Percentiles rank a stretch among this genome's conserved stretches.
phyloP scores from a whole-genome alignment of 768 basidiomycete species.

The Boletus insuetus region DNA sequence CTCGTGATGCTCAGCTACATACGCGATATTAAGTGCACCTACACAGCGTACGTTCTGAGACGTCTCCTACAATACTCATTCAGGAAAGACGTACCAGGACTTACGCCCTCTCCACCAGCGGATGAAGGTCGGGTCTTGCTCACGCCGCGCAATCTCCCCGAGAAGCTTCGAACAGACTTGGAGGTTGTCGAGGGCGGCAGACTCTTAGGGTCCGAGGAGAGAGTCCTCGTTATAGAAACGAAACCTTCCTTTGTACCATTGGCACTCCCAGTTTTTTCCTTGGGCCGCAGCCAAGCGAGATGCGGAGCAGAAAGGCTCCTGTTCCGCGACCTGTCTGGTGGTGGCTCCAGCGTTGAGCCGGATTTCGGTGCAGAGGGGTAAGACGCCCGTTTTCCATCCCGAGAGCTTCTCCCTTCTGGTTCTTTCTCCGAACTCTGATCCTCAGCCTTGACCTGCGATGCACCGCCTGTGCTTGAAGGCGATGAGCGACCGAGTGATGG shows the following conservation, averaged over 20 bases:
- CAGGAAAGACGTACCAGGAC: constrained; percentile 15
- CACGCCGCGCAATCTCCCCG: constrained; percentile 20
- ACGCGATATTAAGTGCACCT: constrained; percentile 43
- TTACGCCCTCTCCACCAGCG: constrained; percentile 7
- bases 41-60: neutral
- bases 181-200: neutral
- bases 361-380: constrained; percentile 11
- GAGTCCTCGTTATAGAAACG: constrained; percentile 6
- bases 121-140: constrained; percentile 23
- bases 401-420: constrained; percentile 2
- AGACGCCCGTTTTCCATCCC: constrained; percentile 23
- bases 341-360: constrained; percentile 9
- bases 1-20: constrained; percentile 80
- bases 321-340: constrained; percentile 30
- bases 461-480: constrained; percentile 15
- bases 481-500: constrained; percentile 33
- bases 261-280: constrained; percentile 16
- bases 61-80: neutral
- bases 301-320: constrained; percentile 63
- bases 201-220: constrained; percentile 18
- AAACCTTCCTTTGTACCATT: constrained; percentile 9
- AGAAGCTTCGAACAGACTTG: constrained; percentile 17
- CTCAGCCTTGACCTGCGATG: neutral
- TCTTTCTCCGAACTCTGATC: neutral
- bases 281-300: constrained; percentile 52